Evolutionary conservation across 768 basidiomycete species (phyloP).

Genomic region (Scleroderma citrinum): DNA sequence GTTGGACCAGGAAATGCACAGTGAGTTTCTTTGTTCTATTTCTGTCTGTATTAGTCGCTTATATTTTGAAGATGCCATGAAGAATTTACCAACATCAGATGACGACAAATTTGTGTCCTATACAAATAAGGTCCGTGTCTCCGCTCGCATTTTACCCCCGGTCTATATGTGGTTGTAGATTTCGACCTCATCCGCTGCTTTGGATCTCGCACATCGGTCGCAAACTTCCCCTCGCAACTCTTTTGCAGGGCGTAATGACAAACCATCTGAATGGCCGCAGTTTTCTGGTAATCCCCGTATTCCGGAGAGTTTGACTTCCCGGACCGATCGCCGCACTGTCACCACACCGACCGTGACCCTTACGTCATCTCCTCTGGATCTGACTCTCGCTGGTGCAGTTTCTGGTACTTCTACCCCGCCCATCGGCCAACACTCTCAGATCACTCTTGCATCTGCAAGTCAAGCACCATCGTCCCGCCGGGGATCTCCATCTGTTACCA

Average conservation of each 20-base stretch:
- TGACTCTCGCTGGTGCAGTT: slow-evolving; percentile 39
- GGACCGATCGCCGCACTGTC: slow-evolving; percentile 62
- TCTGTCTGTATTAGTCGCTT: slow-evolving; percentile 8
- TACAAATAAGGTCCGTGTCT: slow-evolving; percentile 50
- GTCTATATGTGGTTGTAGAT: slow-evolving; percentile 38
- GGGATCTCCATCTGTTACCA: slow-evolving; percentile 62
- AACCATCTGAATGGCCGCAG: slow-evolving; percentile 92
- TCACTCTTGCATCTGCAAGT: slow-evolving; percentile 25
- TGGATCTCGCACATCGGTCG: slow-evolving; percentile 87
- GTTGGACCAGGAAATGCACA: slow-evolving; percentile 91
- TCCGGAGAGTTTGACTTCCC: slow-evolving; percentile 50
- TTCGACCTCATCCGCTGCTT: slow-evolving; percentile 83
- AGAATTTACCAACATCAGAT: slow-evolving; percentile 79
- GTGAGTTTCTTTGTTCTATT: slow-evolving; percentile 39
- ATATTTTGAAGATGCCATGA: slow-evolving; percentile 67
- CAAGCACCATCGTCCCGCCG: slow-evolving; percentile 56
- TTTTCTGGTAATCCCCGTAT: slow-evolving; percentile 62
- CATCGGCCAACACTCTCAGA: slow-evolving; percentile 54
- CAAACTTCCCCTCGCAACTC: slow-evolving; percentile 70
- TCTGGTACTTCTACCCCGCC: slow-evolving; percentile 64
- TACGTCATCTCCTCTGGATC: slow-evolving; percentile 50
- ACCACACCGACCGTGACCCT: slow-evolving; percentile 70
- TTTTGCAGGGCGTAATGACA: slow-evolving; percentile 50
- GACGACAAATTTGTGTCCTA: slow-evolving; percentile 79
- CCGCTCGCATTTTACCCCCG: background rate